A percentile compares a stretch with the other conserved stretches of the same genome.
phyloP scores from a whole-genome alignment of 768 basidiomycete species.

The Serendipita sp. region DNA sequence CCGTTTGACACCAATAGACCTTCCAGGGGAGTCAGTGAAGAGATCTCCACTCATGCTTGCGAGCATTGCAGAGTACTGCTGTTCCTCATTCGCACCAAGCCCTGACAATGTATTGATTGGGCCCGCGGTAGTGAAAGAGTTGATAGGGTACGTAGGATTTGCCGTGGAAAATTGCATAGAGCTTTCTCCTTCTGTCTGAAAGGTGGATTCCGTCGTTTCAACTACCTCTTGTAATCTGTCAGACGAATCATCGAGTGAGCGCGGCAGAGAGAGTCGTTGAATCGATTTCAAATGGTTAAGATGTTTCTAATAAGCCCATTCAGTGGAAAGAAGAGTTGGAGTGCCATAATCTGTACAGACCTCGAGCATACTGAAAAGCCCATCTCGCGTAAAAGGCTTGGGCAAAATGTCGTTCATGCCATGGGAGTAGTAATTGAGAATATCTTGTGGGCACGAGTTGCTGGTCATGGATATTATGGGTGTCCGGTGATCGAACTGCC shows the following conservation, averaged over 20 bases:
- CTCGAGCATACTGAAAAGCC: conserved; percentile 83
- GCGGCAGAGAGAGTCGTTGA: conserved; percentile 58
- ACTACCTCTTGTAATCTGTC: conserved; percentile 15
- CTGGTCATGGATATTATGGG: conserved; percentile 98
- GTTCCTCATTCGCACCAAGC: conserved; percentile 79
- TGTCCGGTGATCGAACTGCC: conserved; percentile 88
- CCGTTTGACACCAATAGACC: conserved; percentile 16
- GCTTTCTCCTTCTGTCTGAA: too few relatives aligned
- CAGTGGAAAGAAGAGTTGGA: neutral
- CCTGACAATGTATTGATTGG: conserved; percentile 63
- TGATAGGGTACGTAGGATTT: neutral
- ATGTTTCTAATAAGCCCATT: conserved; percentile 43
- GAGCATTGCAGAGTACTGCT: conserved; percentile 60
- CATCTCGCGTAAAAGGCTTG: conserved; percentile 94
- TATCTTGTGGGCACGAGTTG: conserved; percentile 83
- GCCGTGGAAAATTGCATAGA: too few relatives aligned
- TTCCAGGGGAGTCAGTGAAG: conserved; percentile 10
- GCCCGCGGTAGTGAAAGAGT: conserved; percentile 5
- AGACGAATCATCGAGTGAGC: conserved; percentile 32
- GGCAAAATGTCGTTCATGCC: conserved; percentile 96
- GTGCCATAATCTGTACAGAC: conserved; percentile 23
- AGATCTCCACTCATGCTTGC: conserved; percentile 32
- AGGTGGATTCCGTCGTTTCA: conserved; percentile 15
- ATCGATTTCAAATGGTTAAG: conserved; percentile 75
- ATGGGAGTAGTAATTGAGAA: conserved; percentile 77